Base-by-base conservation (phyloP, 257 asterid species). In the Nicotiana sylvestris region DNA sequence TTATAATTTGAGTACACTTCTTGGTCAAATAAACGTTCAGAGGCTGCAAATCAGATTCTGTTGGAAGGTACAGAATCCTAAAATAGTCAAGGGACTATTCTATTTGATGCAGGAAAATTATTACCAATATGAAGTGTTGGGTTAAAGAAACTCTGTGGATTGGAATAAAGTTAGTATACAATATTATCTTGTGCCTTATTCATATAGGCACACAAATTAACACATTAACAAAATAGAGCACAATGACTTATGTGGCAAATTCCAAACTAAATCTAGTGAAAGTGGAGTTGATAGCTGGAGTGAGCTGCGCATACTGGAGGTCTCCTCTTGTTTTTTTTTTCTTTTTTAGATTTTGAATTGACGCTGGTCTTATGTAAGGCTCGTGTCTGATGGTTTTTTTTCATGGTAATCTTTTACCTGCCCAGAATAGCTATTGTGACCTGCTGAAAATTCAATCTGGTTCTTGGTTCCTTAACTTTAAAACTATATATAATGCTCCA, bases 41-140 rank as follows among this genome's bases (percentile, higher is more conserved):
- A 72, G 58, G 78, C 49, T 72, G 78, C 60, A 39, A 72, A 43
- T 53, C 49, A 72, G 60, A 72, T 46, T 72, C 60, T 72, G 35
- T 2, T 21, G 78, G 60, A 72, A 43, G 78, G 37, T 72, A 4
- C 43, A 12, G 18, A 43, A 1, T 43, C 12, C 78, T 43, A 70
- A n/a, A 43, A 43, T 0, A 70, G 17, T 70, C 58, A 0, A 13
- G 21, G 12, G 78, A 46, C 3, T 72, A 72, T 43, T 72, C 78
- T 12, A 72, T 21, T 72, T 72, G 60, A 46, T 46, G 56, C 60
- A 6, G 21, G 78, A 16, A 35, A 72, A 46, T 27, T 43, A 46
- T 43, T 46, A 72, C 78, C 37, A 25, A 46, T 25, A 35, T 43
- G 60, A 46, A 46, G 60, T 72, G 60, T 72, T 46, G 37, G 49